A percentile compares a stretch with the other conserved stretches of the same genome.
Conservation (phyloP, 106 monocot genomes). For the Acanthochlamys bracteata region DNA sequence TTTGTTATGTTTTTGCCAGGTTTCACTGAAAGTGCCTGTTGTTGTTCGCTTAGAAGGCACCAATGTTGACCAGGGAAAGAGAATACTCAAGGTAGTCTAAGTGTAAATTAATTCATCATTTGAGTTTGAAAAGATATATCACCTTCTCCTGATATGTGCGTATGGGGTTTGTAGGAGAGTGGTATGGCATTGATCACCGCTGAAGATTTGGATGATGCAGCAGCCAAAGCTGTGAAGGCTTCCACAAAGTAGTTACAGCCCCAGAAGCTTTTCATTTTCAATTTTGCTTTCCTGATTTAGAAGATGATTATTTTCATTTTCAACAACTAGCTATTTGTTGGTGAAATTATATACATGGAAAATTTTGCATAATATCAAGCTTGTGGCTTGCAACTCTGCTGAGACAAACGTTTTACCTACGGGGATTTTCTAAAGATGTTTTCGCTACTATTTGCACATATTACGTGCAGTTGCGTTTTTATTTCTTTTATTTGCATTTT, state of each 20-base stretch:
- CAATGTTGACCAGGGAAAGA: conserved; percentile 94
- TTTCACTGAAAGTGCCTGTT: conserved; percentile 83
- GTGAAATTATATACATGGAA: too few relatives aligned
- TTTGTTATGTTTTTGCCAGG: conserved; percentile 23
- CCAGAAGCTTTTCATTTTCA: too few relatives aligned
- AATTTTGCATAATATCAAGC: too few relatives aligned
- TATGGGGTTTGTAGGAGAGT: conserved; percentile 51
- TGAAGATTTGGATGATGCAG: conserved; percentile 95
- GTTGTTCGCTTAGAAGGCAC: conserved; percentile 96
- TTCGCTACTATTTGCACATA: too few relatives aligned
- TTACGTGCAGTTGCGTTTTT: too few relatives aligned
- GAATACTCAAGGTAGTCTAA: conserved; percentile 82
- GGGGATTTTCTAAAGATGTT: too few relatives aligned
- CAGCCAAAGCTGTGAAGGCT: conserved; percentile 91
- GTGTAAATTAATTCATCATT: not conserved
- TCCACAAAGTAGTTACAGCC: conserved; percentile 28
- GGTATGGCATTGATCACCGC: conserved; percentile 86
- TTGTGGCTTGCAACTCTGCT: too few relatives aligned
- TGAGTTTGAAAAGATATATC: not conserved
- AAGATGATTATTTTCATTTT: too few relatives aligned
- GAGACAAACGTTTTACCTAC: too few relatives aligned
- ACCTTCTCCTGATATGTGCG: not conserved
- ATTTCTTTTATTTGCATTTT: too few relatives aligned
- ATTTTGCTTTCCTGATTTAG: too few relatives aligned
- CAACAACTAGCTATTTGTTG: too few relatives aligned